Evolutionary conservation across 106 monocot species (phyloP).

Genomic region (Iris macrosiphon): DNA sequence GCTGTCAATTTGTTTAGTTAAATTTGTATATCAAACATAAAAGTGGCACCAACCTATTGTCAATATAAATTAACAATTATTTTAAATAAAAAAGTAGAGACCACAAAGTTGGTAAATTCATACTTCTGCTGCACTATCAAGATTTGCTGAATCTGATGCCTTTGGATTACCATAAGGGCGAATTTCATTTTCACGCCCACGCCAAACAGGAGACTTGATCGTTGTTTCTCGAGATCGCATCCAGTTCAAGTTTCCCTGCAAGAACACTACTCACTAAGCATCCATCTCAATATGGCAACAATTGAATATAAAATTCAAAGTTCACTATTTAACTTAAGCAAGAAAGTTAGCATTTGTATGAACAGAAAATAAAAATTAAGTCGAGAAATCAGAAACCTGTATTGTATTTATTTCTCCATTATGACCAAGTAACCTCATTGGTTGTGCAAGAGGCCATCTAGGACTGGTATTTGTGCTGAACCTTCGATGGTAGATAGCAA

Average conservation of each 20-base stretch:
- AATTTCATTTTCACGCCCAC: conserved; percentile 95
- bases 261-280: background rate
- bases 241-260: conserved; percentile 97
- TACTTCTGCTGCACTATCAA: conserved; percentile 98
- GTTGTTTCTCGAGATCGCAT: conserved; percentile 97
- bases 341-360: background rate
- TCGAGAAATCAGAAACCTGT: conserved; percentile 55
- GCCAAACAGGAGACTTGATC: conserved; percentile 90
- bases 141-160: conserved; percentile 96
- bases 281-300: no score
- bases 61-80: no score
- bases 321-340: background rate
- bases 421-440: conserved; percentile 98
- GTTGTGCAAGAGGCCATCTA: conserved; percentile 98
- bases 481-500: conserved; percentile 97
- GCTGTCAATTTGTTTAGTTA: no score
- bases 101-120: conserved; percentile 3
- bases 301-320: background rate
- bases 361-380: background rate
- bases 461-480: conserved; percentile 99
- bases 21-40: no score
- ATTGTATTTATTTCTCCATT: conserved; percentile 99
- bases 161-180: conserved; percentile 88
- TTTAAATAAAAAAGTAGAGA: background rate
- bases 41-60: no score